A percentile compares a stretch with the other conserved stretches of the same genome.
Conservation (phyloP, 2,329 filamentous ascomycete species). For the Xylaria sp. region DNA sequence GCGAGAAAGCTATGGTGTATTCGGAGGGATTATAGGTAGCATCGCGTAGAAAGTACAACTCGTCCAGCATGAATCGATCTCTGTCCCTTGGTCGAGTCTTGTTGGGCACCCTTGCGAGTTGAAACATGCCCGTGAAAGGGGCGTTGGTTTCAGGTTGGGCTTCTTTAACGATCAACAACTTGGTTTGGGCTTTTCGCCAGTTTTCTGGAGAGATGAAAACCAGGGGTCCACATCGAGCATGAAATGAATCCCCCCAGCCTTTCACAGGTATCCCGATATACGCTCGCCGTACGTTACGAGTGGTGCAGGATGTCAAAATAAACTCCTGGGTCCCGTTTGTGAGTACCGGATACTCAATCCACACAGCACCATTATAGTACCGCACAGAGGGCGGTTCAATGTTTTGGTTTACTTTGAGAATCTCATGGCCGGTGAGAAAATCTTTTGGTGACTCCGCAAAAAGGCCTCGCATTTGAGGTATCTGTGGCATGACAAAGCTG, state of each 20-base stretch:
- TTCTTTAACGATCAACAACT: constrained; percentile 8
- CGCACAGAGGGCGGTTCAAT: too few species aligned
- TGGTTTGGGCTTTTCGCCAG: constrained; percentile 1
- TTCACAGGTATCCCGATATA: constrained; percentile 8
- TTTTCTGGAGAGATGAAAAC: constrained; percentile 7
- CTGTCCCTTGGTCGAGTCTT: not conserved
- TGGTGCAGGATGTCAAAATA: too few species aligned
- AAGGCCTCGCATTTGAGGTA: not conserved
- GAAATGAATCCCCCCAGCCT: not conserved
- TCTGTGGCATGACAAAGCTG: not conserved
- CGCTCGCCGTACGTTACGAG: not conserved
- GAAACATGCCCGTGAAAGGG: not conserved
- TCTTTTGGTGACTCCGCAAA: too few species aligned
- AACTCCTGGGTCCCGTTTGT: too few species aligned
- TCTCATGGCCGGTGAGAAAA: too few species aligned
- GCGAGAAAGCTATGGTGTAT: constrained; percentile 4
- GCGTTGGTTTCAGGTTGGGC: not conserved
- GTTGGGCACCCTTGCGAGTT: constrained; percentile 5
- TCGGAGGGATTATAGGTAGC: not conserved
- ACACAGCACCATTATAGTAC: too few species aligned
- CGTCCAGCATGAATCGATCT: constrained; percentile 4
- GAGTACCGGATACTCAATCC: too few species aligned
- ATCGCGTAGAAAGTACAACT: constrained; percentile 9
- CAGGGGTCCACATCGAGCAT: constrained; percentile 7
- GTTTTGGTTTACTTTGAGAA: too few species aligned